Evolutionary conservation across 257 asterid species (phyloP), one percentile per base, ranked within the genome.

Genomic region (Leptodermis oblonga): DNA sequence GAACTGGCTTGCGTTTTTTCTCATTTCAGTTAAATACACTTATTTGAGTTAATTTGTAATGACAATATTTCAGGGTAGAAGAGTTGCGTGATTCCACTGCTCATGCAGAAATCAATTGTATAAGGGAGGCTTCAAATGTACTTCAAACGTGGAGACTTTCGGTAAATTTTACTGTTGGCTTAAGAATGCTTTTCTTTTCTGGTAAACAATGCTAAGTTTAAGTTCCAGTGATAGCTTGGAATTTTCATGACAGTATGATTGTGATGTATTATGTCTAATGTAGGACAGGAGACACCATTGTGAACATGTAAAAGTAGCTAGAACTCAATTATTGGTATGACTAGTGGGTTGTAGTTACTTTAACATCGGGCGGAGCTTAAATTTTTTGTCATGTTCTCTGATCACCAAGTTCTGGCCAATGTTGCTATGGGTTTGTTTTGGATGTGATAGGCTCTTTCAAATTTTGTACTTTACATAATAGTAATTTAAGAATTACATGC

Each of bases 71-170:
- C 90, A 94, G 99, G 70, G 99, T 94, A 46, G 99, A 94, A 87
- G 93, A 91, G 81, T 77, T 85, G 72, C 97, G 98, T 2, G 99
- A 94, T 82, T 87, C 99, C 69, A 94, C 99, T 58, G 98, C 98
- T 48, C 99, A 94, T 76, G 99, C 99, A 0, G 99, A 94, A 83
- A 91, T 94, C 84, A 78, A 86, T 67, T 94, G 99, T 90, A 94
- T 94, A 75, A 76, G 96, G 73, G 93, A 91, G 74, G 99, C 97
- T 75, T 94, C 99, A 36, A 91, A 80, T 70, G 58, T 70, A 26
- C 95, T 91, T 67, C 80, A 78, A 55, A 73, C 97, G 30, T 94
- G 99, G 99, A 89, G 99, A 85, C 96, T 94, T 76, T 89, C 98
- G 63, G 99, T 94, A 85, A 78, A 56, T 54, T 73, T 56, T 51